Percentiles rank a stretch among this genome's conserved stretches.
Conservation (phyloP, 768 basidiomycete genomes). For the Mrakia blollopis region DNA sequence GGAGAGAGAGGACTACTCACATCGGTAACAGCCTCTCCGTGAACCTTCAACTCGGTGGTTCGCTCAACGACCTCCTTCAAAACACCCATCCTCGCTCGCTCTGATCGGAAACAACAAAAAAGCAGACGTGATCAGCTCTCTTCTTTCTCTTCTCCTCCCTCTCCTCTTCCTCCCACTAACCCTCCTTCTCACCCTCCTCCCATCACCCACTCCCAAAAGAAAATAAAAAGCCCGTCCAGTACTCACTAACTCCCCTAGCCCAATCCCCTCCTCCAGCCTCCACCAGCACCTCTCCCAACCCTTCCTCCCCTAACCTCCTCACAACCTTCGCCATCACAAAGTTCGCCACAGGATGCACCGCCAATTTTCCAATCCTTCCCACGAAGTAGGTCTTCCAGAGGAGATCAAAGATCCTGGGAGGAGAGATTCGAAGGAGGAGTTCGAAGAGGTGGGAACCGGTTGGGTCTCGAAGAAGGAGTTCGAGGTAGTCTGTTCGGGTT, state of each 20-base stretch:
- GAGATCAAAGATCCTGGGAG: conserved; percentile 56
- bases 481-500: conserved; percentile 70
- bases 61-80: conserved; percentile 71
- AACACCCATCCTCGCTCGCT: conserved; percentile 68
- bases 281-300: conserved; percentile 55
- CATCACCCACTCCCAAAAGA: conserved; percentile 24
- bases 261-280: conserved; percentile 59
- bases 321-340: conserved; percentile 82
- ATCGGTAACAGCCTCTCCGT: conserved; percentile 54
- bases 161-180: not conserved
- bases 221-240: not conserved
- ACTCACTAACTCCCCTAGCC: conserved; percentile 38
- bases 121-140: too few relatives aligned
- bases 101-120: too few relatives aligned
- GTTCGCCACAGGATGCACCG: conserved; percentile 85
- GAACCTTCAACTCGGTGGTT: conserved; percentile 50
- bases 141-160: not conserved
- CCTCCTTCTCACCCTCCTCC: not conserved
- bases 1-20: conserved; percentile 47
- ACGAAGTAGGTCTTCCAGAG: conserved; percentile 77
- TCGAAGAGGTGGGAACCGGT: conserved; percentile 90
- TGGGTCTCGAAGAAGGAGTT: conserved; percentile 73
- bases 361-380: conserved; percentile 63
- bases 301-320: conserved; percentile 55
- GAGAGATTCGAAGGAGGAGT: conserved; percentile 61